Conservation (phyloP, 1,284 basidiomycete species). For the Agaricales sp. region DNA sequence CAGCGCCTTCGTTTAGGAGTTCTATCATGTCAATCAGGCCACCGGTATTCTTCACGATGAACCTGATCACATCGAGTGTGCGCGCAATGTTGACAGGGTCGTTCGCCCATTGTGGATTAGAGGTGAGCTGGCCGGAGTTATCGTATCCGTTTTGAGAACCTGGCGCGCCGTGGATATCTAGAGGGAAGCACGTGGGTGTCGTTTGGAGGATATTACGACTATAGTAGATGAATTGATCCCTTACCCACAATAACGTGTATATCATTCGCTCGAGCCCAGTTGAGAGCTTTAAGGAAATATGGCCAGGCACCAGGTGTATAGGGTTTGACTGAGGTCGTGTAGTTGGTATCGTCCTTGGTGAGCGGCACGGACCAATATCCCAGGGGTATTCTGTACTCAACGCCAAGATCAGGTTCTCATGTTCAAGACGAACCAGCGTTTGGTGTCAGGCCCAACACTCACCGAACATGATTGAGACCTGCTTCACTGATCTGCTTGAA, state of each 20-base stretch:
- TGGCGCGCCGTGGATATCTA: slow-evolving; percentile 61
- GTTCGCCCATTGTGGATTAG: slow-evolving; percentile 51
- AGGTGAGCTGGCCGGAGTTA: slow-evolving; percentile 72
- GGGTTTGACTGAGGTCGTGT: slow-evolving; percentile 38
- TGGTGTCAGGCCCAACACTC: slow-evolving; percentile 15
- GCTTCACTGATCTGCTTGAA: slow-evolving; percentile 55
- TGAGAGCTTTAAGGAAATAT: slow-evolving; percentile 53
- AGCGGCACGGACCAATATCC: slow-evolving; percentile 72
- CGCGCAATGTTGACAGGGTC: slow-evolving; percentile 46
- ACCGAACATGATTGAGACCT: slow-evolving; percentile 73
- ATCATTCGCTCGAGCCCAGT: slow-evolving; percentile 49
- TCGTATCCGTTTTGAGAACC: slow-evolving; percentile 74
- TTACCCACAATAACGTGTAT: slow-evolving; percentile 47
- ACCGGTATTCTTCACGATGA: slow-evolving; percentile 43
- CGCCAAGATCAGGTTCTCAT: slow-evolving; percentile 2
- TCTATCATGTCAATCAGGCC: slow-evolving; percentile 51
- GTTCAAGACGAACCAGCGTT: slow-evolving; percentile 8
- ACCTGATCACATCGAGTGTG: slow-evolving; percentile 55
- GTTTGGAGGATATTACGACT: neutral
- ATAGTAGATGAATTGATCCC: neutral
- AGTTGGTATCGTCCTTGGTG: slow-evolving; percentile 38
- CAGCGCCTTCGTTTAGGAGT: slow-evolving; percentile 55
- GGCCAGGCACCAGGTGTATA: slow-evolving; percentile 60
- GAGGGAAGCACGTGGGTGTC: too few species aligned
- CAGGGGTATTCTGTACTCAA: slow-evolving; percentile 46